These are phyloP conservation scores for Malassezia psittaci DNA, from an alignment of 1,284 basidiomycete genomes.

Conservation along the genomic window DNA sequence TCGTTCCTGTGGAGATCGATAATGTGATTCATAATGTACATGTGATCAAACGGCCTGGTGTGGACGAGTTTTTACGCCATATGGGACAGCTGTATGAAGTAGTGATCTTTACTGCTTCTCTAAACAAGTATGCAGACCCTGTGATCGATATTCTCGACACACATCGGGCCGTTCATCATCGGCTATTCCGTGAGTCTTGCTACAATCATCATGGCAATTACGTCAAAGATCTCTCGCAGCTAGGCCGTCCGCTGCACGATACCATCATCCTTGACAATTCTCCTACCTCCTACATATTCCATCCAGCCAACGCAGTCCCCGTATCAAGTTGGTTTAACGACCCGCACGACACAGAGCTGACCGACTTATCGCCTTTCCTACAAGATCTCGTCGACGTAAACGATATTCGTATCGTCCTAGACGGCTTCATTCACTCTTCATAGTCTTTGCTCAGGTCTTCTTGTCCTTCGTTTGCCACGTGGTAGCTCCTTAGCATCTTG, in stretches of 20 bases:
- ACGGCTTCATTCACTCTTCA: constrained; percentile 46
- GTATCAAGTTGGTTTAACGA: constrained; percentile 97
- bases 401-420: constrained; percentile 85
- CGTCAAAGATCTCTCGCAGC: constrained; percentile 95
- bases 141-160: constrained; percentile 93
- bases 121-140: constrained; percentile 98
- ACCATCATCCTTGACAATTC: constrained; percentile 98
- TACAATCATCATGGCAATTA: constrained; percentile 99
- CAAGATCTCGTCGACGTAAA: constrained; percentile 72
- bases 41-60: constrained; percentile 95
- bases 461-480: constrained; percentile 5
- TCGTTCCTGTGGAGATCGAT: constrained; percentile 98
- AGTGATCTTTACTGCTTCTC: constrained; percentile 92
- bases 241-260: constrained; percentile 81
- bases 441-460: constrained; percentile 14
- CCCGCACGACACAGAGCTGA: constrained; percentile 73
- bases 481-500: constrained; percentile 1
- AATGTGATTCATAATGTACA: constrained; percentile 96
- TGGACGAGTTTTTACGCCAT: constrained; percentile 86
- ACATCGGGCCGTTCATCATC: constrained; percentile 82
- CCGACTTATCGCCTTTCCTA: constrained; percentile 86
- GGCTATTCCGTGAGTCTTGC: constrained; percentile 94
- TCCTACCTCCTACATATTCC: constrained; percentile 97
- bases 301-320: constrained; percentile 96
- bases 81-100: constrained; percentile 99